Conservation (phyloP, 306 rosid genomes). For the Rosa lucieae region DNA sequence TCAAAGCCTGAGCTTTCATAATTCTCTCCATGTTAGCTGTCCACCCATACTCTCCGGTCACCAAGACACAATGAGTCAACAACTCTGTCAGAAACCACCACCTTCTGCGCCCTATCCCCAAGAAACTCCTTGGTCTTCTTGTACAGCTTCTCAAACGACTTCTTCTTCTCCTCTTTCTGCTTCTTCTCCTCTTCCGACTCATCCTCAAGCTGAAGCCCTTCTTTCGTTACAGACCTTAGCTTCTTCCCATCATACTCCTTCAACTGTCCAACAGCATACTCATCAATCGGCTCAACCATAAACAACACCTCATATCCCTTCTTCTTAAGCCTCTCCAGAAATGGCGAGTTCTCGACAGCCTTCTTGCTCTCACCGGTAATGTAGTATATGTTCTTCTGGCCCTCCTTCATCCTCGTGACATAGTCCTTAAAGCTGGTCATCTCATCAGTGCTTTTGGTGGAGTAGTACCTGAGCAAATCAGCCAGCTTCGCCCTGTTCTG, state of each 20-base stretch:
- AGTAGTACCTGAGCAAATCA: conserved; percentile 33
- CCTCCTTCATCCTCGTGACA: conserved; percentile 38
- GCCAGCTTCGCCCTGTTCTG: conserved; percentile 31
- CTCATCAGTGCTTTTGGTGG: conserved; percentile 32
- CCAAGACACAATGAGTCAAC: conserved; percentile 27
- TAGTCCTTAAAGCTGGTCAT: conserved; percentile 38
- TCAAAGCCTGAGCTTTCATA: conserved; percentile 36
- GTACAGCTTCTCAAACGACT: conserved; percentile 33
- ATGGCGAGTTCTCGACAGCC: conserved; percentile 31
- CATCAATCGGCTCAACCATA: conserved; percentile 39
- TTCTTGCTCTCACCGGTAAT: conserved; percentile 34
- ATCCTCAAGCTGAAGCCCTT: conserved; percentile 32
- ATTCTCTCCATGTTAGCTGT: conserved; percentile 42
- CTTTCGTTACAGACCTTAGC: conserved; percentile 34
- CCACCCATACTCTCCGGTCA: conserved; percentile 35
- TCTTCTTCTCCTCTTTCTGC: conserved; percentile 29
- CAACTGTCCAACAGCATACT: conserved; percentile 31
- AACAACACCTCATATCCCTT: conserved; percentile 30
- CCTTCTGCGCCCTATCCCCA: conserved; percentile 36
- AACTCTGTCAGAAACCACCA: conserved; percentile 28
- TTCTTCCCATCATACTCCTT: conserved; percentile 42
- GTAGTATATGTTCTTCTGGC: conserved; percentile 30
- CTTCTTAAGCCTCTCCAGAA: conserved; percentile 35
- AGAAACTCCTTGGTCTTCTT: conserved; percentile 32
- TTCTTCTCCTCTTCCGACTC: conserved; percentile 30